These are phyloP conservation scores for Boletus vermiculosoides DNA, from an alignment of 768 basidiomycete species.

Conservation along the genomic window DNA sequence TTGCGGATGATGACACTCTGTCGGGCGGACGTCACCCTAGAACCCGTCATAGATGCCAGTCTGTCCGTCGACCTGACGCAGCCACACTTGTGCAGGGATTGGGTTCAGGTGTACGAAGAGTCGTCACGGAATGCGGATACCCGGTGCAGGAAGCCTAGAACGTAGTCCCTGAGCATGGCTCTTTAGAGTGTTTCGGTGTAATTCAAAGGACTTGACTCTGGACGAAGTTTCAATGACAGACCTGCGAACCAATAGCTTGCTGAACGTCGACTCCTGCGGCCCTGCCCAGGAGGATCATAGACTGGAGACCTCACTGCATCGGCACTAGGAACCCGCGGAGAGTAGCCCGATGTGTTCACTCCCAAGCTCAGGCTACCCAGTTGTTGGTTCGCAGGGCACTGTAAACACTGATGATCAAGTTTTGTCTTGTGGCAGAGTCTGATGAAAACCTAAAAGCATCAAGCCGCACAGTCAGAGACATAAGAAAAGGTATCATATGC, in stretches of 20 bases:
- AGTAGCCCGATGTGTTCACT: background rate
- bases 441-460: background rate
- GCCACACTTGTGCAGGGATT: constrained; percentile 28
- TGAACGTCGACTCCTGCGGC: background rate
- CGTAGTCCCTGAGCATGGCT: background rate
- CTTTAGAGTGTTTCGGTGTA: background rate
- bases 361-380: background rate
- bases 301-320: no score
- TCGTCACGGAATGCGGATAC: constrained; percentile 13
- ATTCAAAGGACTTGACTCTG: background rate
- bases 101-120: constrained; percentile 27
- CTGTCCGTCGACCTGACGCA: constrained; percentile 22
- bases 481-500: background rate
- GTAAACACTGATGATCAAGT: background rate
- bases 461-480: no score
- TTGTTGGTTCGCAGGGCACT: background rate
- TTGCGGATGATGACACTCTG: constrained; percentile 47
- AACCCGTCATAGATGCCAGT: constrained; percentile 33
- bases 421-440: background rate
- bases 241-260: background rate
- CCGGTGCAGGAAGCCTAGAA: constrained; percentile 5
- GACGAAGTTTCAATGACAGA: background rate
- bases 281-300: background rate
- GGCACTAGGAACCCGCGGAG: background rate
- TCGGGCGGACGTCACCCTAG: constrained; percentile 47